phyloP scores from a whole-genome alignment of 2,329 filamentous ascomycete genomes.

The Arthrobotrys pseudoclavata region DNA sequence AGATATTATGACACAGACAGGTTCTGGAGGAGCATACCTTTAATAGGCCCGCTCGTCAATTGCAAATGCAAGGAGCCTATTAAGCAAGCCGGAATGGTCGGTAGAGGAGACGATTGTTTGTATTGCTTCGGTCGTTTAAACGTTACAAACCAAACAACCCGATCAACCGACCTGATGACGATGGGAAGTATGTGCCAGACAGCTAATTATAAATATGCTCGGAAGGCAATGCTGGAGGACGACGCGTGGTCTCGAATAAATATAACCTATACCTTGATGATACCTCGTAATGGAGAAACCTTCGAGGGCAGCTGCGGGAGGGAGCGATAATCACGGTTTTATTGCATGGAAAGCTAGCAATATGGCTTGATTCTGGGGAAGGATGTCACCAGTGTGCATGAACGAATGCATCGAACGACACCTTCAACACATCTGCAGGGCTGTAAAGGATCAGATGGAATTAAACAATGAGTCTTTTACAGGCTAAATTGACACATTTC shows the following conservation, averaged over 20 bases:
- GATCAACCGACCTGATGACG: neutral
- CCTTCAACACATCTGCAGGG: slow-evolving; percentile 41
- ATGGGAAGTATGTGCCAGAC: neutral
- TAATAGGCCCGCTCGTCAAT: slow-evolving; percentile 16
- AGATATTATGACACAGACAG: neutral
- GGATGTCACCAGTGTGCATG: slow-evolving; percentile 31
- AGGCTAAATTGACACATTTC: slow-evolving; percentile 23
- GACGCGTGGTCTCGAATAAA: slow-evolving; percentile 16
- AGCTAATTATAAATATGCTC: slow-evolving; percentile 2
- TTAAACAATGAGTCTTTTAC: slow-evolving; percentile 30
- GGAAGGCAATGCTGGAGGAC: slow-evolving; percentile 12
- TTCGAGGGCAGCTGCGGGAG: slow-evolving; percentile 19
- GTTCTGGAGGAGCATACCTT: slow-evolving; percentile 15
- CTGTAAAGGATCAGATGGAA: slow-evolving; percentile 23
- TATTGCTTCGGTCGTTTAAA: slow-evolving; percentile 10
- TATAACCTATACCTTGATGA: slow-evolving; percentile 6
- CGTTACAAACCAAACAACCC: slow-evolving; percentile 20
- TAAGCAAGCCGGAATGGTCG: slow-evolving; percentile 34
- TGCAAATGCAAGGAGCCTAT: slow-evolving; percentile 13
- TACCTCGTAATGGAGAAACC: slow-evolving; percentile 5
- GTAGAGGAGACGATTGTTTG: slow-evolving; percentile 23
- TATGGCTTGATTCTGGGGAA: slow-evolving; percentile 49
- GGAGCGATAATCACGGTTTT: slow-evolving; percentile 45
- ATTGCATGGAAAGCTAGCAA: slow-evolving; percentile 31
- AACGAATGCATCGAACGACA: slow-evolving; percentile 55